These are phyloP conservation scores for Psilocybe cubensis DNA, from an alignment of 768 basidiomycete genomes.

Conservation along the genomic window DNA sequence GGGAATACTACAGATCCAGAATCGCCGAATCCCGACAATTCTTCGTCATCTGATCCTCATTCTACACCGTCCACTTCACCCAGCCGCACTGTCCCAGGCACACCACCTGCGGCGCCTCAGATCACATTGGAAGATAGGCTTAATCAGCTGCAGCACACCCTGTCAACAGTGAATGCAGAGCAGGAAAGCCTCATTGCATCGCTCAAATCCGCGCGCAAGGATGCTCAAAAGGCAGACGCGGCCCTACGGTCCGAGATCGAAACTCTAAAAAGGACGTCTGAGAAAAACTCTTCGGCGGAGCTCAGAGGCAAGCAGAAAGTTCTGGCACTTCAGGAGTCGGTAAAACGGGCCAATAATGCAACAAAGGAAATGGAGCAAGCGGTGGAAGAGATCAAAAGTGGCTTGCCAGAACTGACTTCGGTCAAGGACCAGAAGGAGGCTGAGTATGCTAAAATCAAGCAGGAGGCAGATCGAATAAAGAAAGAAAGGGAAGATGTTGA, in stretches of 20 bases:
- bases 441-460: conserved; percentile 46
- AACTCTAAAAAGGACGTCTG: conserved; percentile 77
- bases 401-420: conserved; percentile 43
- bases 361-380: conserved; percentile 49
- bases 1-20: conserved; percentile 39
- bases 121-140: conserved; percentile 71
- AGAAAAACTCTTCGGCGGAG: conserved; percentile 77
- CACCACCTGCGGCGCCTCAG: conserved; percentile 30
- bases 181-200: conserved; percentile 67
- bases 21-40: conserved; percentile 31
- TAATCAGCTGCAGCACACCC: conserved; percentile 64
- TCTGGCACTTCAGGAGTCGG: conserved; percentile 86
- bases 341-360: conserved; percentile 72
- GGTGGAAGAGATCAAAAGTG: conserved; percentile 49
- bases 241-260: conserved; percentile 85
- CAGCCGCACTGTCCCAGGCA: conserved; percentile 32
- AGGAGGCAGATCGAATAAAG: conserved; percentile 48
- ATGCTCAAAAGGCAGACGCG: conserved; percentile 84
- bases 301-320: conserved; percentile 85
- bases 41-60: conserved; percentile 34
- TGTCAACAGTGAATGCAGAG: conserved; percentile 66
- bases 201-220: conserved; percentile 79
- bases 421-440: conserved; percentile 44
- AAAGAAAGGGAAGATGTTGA: conserved; percentile 48
- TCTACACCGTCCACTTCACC: conserved; percentile 48